Conservation (phyloP, 2,329 filamentous ascomycete genomes). For the Cladophialophora yegresii region DNA sequence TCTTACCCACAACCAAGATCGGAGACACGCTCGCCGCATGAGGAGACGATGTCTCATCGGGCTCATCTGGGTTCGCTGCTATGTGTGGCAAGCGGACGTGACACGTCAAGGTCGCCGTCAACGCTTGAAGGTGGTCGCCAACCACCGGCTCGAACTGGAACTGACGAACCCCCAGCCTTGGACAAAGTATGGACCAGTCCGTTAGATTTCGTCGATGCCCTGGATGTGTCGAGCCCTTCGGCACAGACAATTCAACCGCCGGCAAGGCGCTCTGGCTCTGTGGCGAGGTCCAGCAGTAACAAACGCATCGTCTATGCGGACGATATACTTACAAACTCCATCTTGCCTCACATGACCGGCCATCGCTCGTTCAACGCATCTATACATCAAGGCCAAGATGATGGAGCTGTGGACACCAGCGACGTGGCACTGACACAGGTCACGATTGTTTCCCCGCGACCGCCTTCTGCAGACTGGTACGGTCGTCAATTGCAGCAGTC, state of each 20-base stretch:
- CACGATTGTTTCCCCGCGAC: neutral
- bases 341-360: constrained; percentile 3
- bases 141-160: neutral
- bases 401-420: neutral
- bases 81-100: neutral
- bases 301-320: neutral
- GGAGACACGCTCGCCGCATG: neutral
- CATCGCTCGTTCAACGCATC: constrained; percentile 5
- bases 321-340: neutral
- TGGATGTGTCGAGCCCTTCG: neutral
- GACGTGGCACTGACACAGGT: neutral
- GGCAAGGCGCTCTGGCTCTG: neutral
- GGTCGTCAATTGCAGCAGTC: neutral
- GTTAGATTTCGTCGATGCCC: neutral
- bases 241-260: neutral
- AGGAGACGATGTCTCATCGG: neutral
- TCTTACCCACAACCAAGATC: neutral
- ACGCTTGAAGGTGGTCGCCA: neutral
- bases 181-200: neutral
- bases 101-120: neutral
- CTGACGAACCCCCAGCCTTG: neutral
- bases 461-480: neutral
- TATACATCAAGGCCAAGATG: neutral
- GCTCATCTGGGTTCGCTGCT: neutral
- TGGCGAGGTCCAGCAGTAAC: neutral